phyloP scores from a whole-genome alignment of 2,329 filamentous ascomycete genomes.

The Dendryphion nanum region DNA sequence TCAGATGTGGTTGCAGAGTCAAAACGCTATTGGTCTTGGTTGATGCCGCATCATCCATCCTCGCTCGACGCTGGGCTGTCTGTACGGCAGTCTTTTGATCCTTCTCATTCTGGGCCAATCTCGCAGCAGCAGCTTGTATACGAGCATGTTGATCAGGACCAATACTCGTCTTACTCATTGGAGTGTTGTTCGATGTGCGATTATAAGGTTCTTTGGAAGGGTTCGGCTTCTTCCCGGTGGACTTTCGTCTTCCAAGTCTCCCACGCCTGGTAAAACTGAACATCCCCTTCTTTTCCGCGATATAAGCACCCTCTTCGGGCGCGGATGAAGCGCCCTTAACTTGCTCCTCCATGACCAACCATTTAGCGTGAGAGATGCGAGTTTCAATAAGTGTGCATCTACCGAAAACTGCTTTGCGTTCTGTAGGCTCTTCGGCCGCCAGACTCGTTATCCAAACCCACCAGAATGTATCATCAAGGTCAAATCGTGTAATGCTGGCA shows the following conservation, averaged over 20 bases:
- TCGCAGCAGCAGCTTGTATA: constrained; percentile 86
- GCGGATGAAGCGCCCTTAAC: constrained; percentile 88
- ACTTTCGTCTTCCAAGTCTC: constrained; percentile 58
- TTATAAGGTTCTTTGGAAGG: constrained; percentile 53
- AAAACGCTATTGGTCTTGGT: constrained; percentile 85
- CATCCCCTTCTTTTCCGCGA: constrained; percentile 92
- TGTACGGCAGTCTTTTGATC: constrained; percentile 54
- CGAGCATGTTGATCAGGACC: constrained; percentile 88
- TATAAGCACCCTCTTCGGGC: constrained; percentile 80
- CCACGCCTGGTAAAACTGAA: constrained; percentile 80
- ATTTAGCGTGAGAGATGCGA: constrained; percentile 73
- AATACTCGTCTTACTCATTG: constrained; percentile 76
- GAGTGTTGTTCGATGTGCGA: constrained; percentile 49
- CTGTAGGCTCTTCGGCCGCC: constrained; percentile 80
- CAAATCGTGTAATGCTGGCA: constrained; percentile 81
- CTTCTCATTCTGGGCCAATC: constrained; percentile 70
- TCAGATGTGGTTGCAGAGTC: constrained; percentile 79
- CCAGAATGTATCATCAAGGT: constrained; percentile 96
- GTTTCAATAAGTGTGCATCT: constrained; percentile 92
- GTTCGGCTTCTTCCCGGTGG: constrained; percentile 42
- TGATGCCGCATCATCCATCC: constrained; percentile 52
- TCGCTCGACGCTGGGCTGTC: constrained; percentile 55
- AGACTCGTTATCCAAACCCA: constrained; percentile 99
- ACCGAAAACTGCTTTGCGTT: constrained; percentile 89
- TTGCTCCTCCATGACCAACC: constrained; percentile 95